These are phyloP conservation scores for Staphylotrichum longicolle DNA, from an alignment of 495 filamentous ascomycete species.

Conservation along the genomic window DNA sequence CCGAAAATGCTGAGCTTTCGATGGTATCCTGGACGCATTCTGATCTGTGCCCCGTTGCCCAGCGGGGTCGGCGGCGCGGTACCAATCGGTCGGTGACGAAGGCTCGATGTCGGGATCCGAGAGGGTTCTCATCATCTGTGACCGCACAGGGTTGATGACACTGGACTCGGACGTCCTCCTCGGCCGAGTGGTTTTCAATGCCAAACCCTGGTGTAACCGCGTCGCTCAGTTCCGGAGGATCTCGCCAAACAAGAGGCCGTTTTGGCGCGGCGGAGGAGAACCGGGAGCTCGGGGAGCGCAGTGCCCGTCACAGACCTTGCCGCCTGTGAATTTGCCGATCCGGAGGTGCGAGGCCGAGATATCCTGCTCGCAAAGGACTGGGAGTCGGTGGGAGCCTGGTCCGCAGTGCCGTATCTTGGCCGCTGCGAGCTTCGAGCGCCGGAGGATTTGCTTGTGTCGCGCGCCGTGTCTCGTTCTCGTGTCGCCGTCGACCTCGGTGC, in stretches of 20 bases:
- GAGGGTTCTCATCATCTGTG: constrained; percentile 43
- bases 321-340: constrained; percentile 37
- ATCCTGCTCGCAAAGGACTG: constrained; percentile 55
- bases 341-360: constrained; percentile 44
- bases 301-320: constrained; percentile 46
- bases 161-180: constrained; percentile 51
- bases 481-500: constrained; percentile 36
- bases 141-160: constrained; percentile 32
- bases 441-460: constrained; percentile 30
- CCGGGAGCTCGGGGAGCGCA: constrained; percentile 28
- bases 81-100: constrained; percentile 54
- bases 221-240: constrained; percentile 46
- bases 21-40: constrained; percentile 27
- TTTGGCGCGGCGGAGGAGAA: constrained; percentile 27
- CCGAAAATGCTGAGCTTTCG: constrained; percentile 42
- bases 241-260: constrained; percentile 53
- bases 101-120: constrained; percentile 51
- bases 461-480: constrained; percentile 37
- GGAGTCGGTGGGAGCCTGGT: constrained; percentile 46
- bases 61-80: constrained; percentile 38
- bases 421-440: constrained; percentile 40
- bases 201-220: constrained; percentile 47
- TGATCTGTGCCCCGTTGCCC: constrained; percentile 35
- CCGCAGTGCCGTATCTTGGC: constrained; percentile 40
- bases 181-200: constrained; percentile 39